phyloP scores from a whole-genome alignment of 2,329 filamentous ascomycete species.

The Sphaerulina populicola region DNA sequence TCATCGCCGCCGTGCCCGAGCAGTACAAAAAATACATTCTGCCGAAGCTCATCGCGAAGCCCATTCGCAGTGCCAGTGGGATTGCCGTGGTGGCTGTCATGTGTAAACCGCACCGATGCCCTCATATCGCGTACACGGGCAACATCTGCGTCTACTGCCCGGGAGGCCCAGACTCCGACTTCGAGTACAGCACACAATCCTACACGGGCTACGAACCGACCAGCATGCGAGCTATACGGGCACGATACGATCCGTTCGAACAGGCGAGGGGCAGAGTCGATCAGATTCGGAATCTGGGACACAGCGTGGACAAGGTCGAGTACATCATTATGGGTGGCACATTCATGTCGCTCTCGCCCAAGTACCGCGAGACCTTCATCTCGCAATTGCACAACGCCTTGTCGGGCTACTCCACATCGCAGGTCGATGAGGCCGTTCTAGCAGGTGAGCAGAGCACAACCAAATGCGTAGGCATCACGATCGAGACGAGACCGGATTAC shows the following conservation, averaged over 20 bases:
- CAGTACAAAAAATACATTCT: conserved; percentile 99
- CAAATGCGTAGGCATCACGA: conserved; percentile 97
- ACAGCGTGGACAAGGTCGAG: conserved; percentile 97
- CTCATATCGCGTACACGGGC: conserved; percentile 95
- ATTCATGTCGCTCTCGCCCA: conserved; percentile 89
- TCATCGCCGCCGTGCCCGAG: conserved; percentile 97
- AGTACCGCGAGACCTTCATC: conserved; percentile 89
- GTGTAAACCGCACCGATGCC: conserved; percentile 97
- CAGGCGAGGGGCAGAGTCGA: conserved; percentile 93
- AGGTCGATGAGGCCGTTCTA: conserved; percentile 90
- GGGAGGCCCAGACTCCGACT: conserved; percentile 93
- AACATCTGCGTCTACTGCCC: conserved; percentile 99
- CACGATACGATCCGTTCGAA: conserved; percentile 94
- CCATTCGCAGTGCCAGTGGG: conserved; percentile 87
- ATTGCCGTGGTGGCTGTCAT: conserved; percentile 98
- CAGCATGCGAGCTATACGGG: conserved; percentile 94
- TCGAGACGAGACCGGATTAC: conserved; percentile 94
- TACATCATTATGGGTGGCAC: conserved; percentile 99
- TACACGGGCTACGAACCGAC: conserved; percentile 98
- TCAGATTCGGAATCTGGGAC: conserved; percentile 88
- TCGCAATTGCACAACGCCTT: conserved; percentile 93
- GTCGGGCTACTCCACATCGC: conserved; percentile 86
- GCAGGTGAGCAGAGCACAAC: conserved; percentile 94
- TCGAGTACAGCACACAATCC: conserved; percentile 97
- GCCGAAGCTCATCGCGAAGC: conserved; percentile 92